Evolutionary conservation across 257 asterid species (phyloP).

Genomic region (Verbascum thapsus): DNA sequence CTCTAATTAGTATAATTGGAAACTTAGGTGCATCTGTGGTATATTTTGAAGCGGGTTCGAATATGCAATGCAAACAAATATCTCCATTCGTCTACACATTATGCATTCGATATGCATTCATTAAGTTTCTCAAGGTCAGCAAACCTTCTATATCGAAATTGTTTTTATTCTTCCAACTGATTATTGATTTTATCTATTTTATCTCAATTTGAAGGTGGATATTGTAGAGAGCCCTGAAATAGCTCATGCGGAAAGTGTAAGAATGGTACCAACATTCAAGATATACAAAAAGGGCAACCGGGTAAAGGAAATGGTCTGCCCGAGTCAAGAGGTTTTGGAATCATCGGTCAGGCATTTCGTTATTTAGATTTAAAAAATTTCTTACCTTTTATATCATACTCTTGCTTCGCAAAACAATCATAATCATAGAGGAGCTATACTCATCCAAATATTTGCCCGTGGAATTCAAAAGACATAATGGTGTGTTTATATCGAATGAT

Average conservation of each 20-base stretch:
- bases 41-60: constrained; percentile 53
- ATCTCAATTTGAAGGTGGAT: constrained; percentile 63
- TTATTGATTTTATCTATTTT: no score
- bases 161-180: neutral
- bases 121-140: constrained; percentile 75
- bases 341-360: constrained; percentile 83
- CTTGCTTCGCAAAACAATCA: constrained; percentile 32
- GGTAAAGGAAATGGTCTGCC: constrained; percentile 84
- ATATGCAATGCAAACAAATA: constrained; percentile 58
- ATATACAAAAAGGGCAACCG: constrained; percentile 68
- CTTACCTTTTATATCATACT: constrained; percentile 14
- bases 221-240: constrained; percentile 62
- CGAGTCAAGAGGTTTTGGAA: constrained; percentile 77
- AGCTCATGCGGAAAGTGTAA: constrained; percentile 67
- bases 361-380: constrained; percentile 31
- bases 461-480: constrained; percentile 38
- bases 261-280: constrained; percentile 77
- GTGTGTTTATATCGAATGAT: no score
- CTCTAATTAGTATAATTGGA: constrained; percentile 15
- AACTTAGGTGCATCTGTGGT: constrained; percentile 76
- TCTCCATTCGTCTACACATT: constrained; percentile 64
- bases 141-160: neutral
- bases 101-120: constrained; percentile 66
- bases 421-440: constrained; percentile 41
- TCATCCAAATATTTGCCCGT: constrained; percentile 38